Conservation (phyloP, 345 rosid genomes). For the Euphorbia pulcherrima region DNA sequence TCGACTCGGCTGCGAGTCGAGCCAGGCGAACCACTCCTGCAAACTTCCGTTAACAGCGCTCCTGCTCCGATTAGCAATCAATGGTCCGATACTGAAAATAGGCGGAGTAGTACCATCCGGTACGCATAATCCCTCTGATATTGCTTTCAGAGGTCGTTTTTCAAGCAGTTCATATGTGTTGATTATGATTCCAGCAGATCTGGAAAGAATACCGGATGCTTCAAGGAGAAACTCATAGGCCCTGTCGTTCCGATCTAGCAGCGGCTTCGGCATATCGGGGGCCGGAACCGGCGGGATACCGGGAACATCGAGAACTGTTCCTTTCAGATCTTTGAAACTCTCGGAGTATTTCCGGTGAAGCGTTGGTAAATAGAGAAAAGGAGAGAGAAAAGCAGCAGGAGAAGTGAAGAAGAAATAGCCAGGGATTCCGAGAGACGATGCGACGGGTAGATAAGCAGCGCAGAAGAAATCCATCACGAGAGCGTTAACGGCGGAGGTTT, state of each 20-base stretch:
- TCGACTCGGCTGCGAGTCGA: constrained; percentile 36
- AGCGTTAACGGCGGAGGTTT: constrained; percentile 11
- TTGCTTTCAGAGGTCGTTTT: constrained; percentile 31
- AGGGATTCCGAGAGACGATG: constrained; percentile 24
- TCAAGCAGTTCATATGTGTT: constrained; percentile 60
- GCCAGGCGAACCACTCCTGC: constrained; percentile 37
- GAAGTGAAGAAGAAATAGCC: constrained; percentile 20
- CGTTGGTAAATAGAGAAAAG: constrained; percentile 15
- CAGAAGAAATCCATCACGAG: constrained; percentile 30
- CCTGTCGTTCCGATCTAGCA: constrained; percentile 19
- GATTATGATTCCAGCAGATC: constrained; percentile 40
- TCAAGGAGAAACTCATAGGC: constrained; percentile 20
- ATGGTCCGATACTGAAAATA: constrained; percentile 50
- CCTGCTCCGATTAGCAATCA: constrained; percentile 21
- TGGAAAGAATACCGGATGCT: not conserved
- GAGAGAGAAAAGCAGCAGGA: constrained; percentile 9
- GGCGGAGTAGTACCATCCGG: constrained; percentile 34
- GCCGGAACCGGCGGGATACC: constrained; percentile 30
- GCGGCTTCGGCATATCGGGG: constrained; percentile 16
- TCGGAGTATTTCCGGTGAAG: constrained; percentile 3
- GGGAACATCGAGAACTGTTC: constrained; percentile 16
- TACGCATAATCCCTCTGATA: constrained; percentile 42
- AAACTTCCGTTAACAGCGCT: not conserved
- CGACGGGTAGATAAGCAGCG: constrained; percentile 8
- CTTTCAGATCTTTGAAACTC: constrained; percentile 19